These are phyloP conservation scores for Neoscytalidium dimidiatum DNA, from an alignment of 2,329 filamentous ascomycete genomes.

Conservation along the genomic window DNA sequence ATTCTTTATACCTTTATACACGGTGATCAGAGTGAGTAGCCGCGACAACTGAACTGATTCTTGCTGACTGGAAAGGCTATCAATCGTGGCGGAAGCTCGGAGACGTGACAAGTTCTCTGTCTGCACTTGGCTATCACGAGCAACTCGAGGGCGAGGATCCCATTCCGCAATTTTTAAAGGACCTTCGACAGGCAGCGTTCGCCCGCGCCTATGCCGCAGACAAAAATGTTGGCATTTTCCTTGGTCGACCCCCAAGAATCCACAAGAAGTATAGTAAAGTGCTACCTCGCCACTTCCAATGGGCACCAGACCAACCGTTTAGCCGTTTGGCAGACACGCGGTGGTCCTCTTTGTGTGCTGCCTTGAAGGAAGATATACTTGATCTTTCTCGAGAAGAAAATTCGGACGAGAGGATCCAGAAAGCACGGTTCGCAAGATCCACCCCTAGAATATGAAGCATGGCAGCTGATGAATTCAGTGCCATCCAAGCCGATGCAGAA, in stretches of 20 bases:
- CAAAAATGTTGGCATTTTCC: constrained; percentile 52
- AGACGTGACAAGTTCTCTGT: constrained; percentile 49
- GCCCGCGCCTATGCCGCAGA: constrained; percentile 48
- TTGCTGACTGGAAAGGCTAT: constrained; percentile 39
- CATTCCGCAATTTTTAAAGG: constrained; percentile 40
- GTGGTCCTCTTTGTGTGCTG: constrained; percentile 20
- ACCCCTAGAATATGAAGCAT: not conserved
- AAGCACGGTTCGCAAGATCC: constrained; percentile 21
- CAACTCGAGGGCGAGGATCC: constrained; percentile 33
- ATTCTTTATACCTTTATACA: constrained; percentile 20
- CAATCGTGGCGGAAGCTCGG: constrained; percentile 51
- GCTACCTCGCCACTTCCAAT: constrained; percentile 25
- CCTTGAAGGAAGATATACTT: constrained; percentile 22
- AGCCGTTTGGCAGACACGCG: constrained; percentile 16
- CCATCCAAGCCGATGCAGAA: constrained; percentile 23
- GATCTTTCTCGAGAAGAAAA: constrained; percentile 20
- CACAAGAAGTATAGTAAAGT: constrained; percentile 46
- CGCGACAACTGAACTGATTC: not conserved
- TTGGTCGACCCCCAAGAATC: constrained; percentile 53
- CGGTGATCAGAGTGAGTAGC: constrained; percentile 29
- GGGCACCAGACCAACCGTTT: constrained; percentile 8
- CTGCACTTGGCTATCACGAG: constrained; percentile 52
- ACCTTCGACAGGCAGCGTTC: constrained; percentile 45
- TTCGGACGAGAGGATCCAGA: not conserved
- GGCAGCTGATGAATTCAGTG: constrained; percentile 21